Percentiles rank a stretch among this genome's conserved stretches.
phyloP scores from a whole-genome alignment of 2,329 filamentous ascomycete genomes.

The Neophaeococcomyces mojaviensis region DNA sequence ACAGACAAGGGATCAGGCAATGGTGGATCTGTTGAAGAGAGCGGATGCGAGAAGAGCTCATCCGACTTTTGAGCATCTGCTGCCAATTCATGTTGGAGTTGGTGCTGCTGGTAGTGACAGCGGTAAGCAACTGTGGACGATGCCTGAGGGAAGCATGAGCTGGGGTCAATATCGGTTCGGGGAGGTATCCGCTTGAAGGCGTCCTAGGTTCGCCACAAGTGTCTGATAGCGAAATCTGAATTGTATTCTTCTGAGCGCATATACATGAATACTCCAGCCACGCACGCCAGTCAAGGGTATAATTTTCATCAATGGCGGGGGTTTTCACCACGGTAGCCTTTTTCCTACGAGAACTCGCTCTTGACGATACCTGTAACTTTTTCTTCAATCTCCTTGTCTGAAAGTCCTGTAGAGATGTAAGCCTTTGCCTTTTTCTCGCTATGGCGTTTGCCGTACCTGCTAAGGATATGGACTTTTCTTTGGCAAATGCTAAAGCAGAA shows the following conservation, averaged over 20 bases:
- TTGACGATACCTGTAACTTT: constrained; percentile 59
- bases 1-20: constrained; percentile 35
- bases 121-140: constrained; percentile 42
- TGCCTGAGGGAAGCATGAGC: constrained; percentile 45
- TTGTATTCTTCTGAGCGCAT: constrained; percentile 10
- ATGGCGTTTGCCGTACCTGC: constrained; percentile 40
- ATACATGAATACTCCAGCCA: constrained; percentile 14
- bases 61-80: constrained; percentile 56
- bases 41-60: constrained; percentile 53
- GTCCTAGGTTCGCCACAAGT: not conserved
- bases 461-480: constrained; percentile 59
- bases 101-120: constrained; percentile 46
- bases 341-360: constrained; percentile 30
- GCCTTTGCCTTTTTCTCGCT: not conserved
- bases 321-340: too few species aligned
- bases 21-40: constrained; percentile 42
- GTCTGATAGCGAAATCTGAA: not conserved
- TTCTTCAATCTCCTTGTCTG: constrained; percentile 64
- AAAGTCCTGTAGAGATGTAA: constrained; percentile 44
- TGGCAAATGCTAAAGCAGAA: constrained; percentile 51
- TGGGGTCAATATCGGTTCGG: constrained; percentile 51
- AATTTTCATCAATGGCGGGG: constrained; percentile 3
- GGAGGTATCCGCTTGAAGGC: constrained; percentile 11
- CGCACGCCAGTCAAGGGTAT: constrained; percentile 20
- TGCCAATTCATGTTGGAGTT: constrained; percentile 53